These are phyloP conservation scores for Camillea tinctor DNA, from an alignment of 2,329 filamentous ascomycete species.

Conservation along the genomic window DNA sequence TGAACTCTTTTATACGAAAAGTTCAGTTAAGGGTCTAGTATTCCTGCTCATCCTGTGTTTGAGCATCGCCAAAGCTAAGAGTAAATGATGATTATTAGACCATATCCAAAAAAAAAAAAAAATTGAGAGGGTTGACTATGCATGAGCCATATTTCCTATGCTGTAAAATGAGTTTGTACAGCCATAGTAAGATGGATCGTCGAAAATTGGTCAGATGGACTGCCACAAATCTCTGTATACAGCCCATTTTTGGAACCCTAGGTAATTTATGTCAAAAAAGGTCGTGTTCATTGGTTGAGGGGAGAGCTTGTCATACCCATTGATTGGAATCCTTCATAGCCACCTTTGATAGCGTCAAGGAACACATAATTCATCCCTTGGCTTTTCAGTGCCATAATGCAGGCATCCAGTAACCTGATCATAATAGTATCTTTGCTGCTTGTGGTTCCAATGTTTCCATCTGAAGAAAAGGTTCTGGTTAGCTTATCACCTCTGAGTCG, in stretches of 20 bases:
- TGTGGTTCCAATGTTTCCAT: constrained; percentile 42
- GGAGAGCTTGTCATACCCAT: constrained; percentile 45
- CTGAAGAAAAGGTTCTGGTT: constrained; percentile 29
- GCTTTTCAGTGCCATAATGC: constrained; percentile 45
- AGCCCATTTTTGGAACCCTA: constrained; percentile 60
- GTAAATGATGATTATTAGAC: neutral
- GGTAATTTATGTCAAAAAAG: constrained; percentile 13
- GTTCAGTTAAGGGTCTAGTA: neutral
- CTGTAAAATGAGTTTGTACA: constrained; percentile 3
- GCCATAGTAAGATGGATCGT: constrained; percentile 2
- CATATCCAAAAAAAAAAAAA: too few species aligned
- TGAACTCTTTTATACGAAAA: neutral
- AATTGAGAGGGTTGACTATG: neutral
- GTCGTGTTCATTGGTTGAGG: constrained; percentile 6
- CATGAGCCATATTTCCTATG: neutral
- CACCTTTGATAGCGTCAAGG: constrained; percentile 53
- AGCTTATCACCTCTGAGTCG: constrained; percentile 8
- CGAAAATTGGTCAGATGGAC: constrained; percentile 28
- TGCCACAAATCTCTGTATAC: constrained; percentile 56
- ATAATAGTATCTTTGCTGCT: constrained; percentile 49
- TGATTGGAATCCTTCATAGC: constrained; percentile 48
- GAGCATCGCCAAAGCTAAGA: neutral
- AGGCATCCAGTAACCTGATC: constrained; percentile 53
- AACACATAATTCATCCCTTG: constrained; percentile 55
- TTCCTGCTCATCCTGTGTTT: neutral